These are phyloP conservation scores for Globisporangium ultimum DNA, from an alignment of 352 stramenopile genomes.

Conservation along the genomic window DNA sequence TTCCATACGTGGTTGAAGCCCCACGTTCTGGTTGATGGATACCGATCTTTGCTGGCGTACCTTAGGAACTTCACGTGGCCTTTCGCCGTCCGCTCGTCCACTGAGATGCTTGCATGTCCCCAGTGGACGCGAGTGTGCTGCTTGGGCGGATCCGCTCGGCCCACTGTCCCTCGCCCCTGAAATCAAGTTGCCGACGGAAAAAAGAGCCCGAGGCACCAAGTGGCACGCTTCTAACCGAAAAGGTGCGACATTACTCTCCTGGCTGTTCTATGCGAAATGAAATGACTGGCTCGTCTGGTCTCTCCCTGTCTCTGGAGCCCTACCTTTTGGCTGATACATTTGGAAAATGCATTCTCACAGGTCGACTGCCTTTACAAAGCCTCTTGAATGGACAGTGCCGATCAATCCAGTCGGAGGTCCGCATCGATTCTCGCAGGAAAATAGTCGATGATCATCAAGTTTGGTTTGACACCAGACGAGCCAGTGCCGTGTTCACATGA, in stretches of 20 bases:
- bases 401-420: neutral
- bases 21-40: neutral
- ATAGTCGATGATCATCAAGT: neutral
- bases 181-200: neutral
- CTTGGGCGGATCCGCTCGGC: neutral
- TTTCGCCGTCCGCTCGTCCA: neutral
- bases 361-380: neutral
- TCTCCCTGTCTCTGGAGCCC: neutral
- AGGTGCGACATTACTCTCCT: neutral
- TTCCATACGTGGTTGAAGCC: no score
- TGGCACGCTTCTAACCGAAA: neutral
- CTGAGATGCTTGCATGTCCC: neutral
- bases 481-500: neutral
- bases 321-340: slow-evolving; percentile 5
- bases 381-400: neutral
- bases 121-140: neutral
- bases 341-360: slow-evolving; percentile 4
- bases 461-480: slow-evolving; percentile 11
- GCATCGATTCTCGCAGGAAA: neutral
- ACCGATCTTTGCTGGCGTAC: neutral
- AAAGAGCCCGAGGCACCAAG: neutral
- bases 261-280: neutral
- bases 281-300: neutral
- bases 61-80: neutral
- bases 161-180: neutral